Base-by-base conservation (phyloP, 2,329 filamentous ascomycete species). In the Aspergillus sp. region DNA sequence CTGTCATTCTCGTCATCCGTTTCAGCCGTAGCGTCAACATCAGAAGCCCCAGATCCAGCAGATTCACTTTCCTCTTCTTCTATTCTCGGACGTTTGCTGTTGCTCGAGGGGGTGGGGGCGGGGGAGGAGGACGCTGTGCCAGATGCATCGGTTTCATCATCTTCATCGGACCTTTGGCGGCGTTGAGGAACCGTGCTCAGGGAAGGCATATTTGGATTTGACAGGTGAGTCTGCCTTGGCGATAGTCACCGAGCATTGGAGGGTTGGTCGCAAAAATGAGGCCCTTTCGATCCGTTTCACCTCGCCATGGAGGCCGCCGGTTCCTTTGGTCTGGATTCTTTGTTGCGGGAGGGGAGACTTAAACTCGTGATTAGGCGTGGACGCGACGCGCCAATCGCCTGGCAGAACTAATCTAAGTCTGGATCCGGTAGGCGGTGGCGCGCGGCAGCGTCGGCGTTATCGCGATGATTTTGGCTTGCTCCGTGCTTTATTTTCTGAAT, bases 31-130 rank as follows among this genome's bases (percentile, higher is more conserved):
- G 50, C 33, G 5, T 46, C 54, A 34, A 56, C 61, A 51, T 59
- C 66, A 47, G 44, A 22, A 34, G 27, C 41, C n/a, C 30, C 51
- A 6, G 45, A 44, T 13, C 61, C 19, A 15, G 34, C 24, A 3
- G 34, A 56, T 3, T 68, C 64, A 7, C 69, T 66, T 6, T 59
- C 55, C 5, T 60, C 55, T 46, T 64, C 64, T 47, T 67, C 63
- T 27, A 74, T 48, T 50, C 70, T 68, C 51, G 63, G 61, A 41
- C 74, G 71, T 62, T 76, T 76, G 59, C 65, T 68, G 54, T 61
- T 68, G 53, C 63, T 68, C 6, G 63, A 59, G 20, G 68, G 64
- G 7, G 65, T 64, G 51, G 64, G 51, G 44, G 59, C 50, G 34
- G 54, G 50, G 5, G 45, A 50, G 30, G 54, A 34, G 11, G 22